Percentiles rank a stretch among this genome's conserved stretches.
These are phyloP conservation scores for Seiridium cupressi DNA, from an alignment of 2,329 filamentous ascomycete species.

Conservation along the genomic window DNA sequence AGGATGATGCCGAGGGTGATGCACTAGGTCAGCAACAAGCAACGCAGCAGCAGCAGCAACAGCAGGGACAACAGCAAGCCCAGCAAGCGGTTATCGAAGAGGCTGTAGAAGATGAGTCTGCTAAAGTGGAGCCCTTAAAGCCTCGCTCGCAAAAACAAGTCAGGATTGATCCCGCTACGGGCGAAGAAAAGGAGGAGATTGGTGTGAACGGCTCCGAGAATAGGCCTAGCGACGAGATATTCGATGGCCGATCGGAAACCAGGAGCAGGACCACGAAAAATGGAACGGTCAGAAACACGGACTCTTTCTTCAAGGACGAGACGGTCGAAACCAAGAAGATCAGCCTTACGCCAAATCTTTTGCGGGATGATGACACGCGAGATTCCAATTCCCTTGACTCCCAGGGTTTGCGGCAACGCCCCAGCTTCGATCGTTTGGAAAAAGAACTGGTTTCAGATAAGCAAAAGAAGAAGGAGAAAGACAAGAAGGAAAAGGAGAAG, in stretches of 20 bases:
- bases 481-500: constrained; percentile 45
- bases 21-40: constrained; percentile 34
- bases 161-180: constrained; percentile 25
- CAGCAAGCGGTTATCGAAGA: constrained; percentile 29
- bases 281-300: constrained; percentile 84
- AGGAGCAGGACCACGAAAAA: constrained; percentile 69
- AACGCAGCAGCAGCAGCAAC: constrained; percentile 26
- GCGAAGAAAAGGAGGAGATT: constrained; percentile 34
- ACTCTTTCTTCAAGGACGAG: constrained; percentile 98
- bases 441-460: constrained; percentile 44
- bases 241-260: constrained; percentile 52
- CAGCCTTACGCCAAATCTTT: constrained; percentile 86
- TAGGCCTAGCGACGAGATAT: constrained; percentile 66
- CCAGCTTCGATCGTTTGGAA: constrained; percentile 67
- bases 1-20: constrained; percentile 60
- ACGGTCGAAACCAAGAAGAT: constrained; percentile 96
- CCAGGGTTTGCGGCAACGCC: constrained; percentile 48
- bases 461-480: constrained; percentile 65
- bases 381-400: constrained; percentile 34
- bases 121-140: constrained; percentile 56
- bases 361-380: constrained; percentile 67
- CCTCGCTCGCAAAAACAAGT: constrained; percentile 41
- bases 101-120: constrained; percentile 46
- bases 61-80: constrained; percentile 23
- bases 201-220: constrained; percentile 22